Evolutionary conservation across 2,329 filamentous ascomycete genomes (phyloP).

Genomic region (Penicillium sp.): DNA sequence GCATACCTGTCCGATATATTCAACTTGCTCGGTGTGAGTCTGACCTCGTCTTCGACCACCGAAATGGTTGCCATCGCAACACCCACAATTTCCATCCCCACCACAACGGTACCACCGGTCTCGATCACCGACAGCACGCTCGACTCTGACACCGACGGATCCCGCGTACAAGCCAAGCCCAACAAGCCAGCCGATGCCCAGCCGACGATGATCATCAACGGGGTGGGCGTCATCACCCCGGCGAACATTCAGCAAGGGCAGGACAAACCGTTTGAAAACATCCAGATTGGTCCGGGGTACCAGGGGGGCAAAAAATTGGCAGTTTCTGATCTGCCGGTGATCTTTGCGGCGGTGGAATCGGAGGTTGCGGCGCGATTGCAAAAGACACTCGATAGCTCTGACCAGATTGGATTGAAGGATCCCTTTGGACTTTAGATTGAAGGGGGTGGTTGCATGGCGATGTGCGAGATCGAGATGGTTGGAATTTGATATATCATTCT

Average conservation of each 20-base stretch:
- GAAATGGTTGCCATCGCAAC: slow-evolving; percentile 1
- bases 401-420: slow-evolving; percentile 21
- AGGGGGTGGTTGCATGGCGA: neutral
- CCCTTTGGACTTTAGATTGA: neutral
- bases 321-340: slow-evolving; percentile 13
- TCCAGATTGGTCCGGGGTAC: slow-evolving; percentile 14
- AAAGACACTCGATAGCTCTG: slow-evolving; percentile 22
- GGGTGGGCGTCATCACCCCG: slow-evolving; percentile 5
- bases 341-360: slow-evolving; percentile 16
- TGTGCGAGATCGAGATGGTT: too few species aligned
- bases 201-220: slow-evolving; percentile 7
- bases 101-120: neutral
- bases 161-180: neutral
- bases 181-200: neutral
- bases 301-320: slow-evolving; percentile 5
- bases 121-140: neutral
- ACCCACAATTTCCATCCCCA: slow-evolving; percentile 2
- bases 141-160: neutral
- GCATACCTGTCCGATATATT: slow-evolving; percentile 15
- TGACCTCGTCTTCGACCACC: too few species aligned
- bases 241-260: slow-evolving; percentile 10
- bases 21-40: slow-evolving; percentile 13
- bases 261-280: slow-evolving; percentile 9
- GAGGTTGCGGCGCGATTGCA: slow-evolving; percentile 16
- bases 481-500: too few species aligned